phyloP scores from a whole-genome alignment of 2,329 filamentous ascomycete species.

The Aspergillus fructus region DNA sequence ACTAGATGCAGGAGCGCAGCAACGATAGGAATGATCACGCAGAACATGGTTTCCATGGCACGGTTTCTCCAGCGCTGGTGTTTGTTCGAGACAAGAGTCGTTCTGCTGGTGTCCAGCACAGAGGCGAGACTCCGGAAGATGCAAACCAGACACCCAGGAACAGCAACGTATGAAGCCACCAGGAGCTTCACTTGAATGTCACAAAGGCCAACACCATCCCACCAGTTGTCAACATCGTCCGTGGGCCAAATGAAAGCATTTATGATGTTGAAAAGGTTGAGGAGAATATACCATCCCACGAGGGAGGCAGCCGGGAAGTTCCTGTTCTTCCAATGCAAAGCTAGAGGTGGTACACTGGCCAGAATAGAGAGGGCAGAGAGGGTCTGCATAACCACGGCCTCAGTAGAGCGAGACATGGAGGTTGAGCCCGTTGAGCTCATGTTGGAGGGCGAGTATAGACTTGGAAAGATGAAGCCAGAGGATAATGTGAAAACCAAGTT shows the following conservation, averaged over 20 bases:
- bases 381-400: conserved; percentile 46
- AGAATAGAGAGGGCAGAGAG: conserved; percentile 52
- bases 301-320: conserved; percentile 62
- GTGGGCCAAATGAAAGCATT: conserved; percentile 66
- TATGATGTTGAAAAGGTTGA: conserved; percentile 58
- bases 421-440: conserved; percentile 7
- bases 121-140: conserved; percentile 61
- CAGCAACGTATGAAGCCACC: conserved; percentile 52
- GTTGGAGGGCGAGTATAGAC: background rate
- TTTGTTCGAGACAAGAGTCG: conserved; percentile 51
- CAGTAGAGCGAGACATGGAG: conserved; percentile 19
- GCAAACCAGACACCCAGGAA: conserved; percentile 55
- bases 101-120: conserved; percentile 60
- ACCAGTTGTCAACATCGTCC: conserved; percentile 56
- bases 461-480: background rate
- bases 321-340: conserved; percentile 60
- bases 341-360: conserved; percentile 56
- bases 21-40: conserved; percentile 55
- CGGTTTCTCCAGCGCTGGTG: conserved; percentile 48
- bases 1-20: conserved; percentile 59
- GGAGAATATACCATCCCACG: conserved; percentile 55
- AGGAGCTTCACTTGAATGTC: conserved; percentile 63
- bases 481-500: background rate
- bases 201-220: conserved; percentile 60
- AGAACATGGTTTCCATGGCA: conserved; percentile 55